Evolutionary conservation across 345 rosid genomes (phyloP).

Genomic region (Salix exigua): DNA sequence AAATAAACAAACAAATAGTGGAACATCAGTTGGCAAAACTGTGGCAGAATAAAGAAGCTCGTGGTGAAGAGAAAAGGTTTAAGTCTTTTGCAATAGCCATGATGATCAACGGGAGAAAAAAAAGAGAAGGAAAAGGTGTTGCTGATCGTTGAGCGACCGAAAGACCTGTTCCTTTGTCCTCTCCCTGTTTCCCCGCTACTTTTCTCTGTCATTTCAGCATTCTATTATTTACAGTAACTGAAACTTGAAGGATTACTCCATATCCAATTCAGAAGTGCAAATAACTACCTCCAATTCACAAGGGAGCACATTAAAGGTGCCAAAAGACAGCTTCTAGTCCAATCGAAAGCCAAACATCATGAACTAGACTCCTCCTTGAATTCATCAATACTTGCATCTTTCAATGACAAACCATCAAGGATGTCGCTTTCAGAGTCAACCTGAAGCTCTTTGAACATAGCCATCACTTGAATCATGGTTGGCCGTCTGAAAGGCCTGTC

Average conservation of each 20-base stretch:
- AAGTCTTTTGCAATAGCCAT: conserved; percentile 18
- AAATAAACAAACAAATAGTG: conserved; percentile 16
- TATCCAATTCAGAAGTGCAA: neutral
- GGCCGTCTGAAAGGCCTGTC: conserved; percentile 84
- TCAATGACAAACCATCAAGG: conserved; percentile 64
- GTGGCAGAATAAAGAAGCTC: conserved; percentile 29
- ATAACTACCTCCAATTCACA: neutral
- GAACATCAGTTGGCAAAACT: conserved; percentile 37
- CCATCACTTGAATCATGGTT: conserved; percentile 95
- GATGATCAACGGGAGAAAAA: conserved; percentile 4
- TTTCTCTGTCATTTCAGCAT: conserved; percentile 28
- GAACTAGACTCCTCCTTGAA: conserved; percentile 47
- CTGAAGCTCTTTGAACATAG: conserved; percentile 92
- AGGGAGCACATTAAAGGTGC: neutral
- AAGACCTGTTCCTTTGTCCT: conserved; percentile 23
- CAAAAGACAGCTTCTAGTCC: neutral
- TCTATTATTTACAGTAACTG: conserved; percentile 47
- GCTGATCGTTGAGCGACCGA: conserved; percentile 7
- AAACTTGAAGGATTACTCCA: conserved; percentile 14
- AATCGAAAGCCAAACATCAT: conserved; percentile 10
- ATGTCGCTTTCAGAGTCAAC: conserved; percentile 74
- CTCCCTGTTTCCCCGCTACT: conserved; percentile 20
- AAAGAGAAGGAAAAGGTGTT: neutral
- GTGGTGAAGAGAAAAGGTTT: conserved; percentile 28
- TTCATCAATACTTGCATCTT: conserved; percentile 61